Evolutionary conservation across 495 filamentous ascomycete species (phyloP), one percentile per base, ranked within the genome.

Genomic region (Penicillium ochrochloron): DNA sequence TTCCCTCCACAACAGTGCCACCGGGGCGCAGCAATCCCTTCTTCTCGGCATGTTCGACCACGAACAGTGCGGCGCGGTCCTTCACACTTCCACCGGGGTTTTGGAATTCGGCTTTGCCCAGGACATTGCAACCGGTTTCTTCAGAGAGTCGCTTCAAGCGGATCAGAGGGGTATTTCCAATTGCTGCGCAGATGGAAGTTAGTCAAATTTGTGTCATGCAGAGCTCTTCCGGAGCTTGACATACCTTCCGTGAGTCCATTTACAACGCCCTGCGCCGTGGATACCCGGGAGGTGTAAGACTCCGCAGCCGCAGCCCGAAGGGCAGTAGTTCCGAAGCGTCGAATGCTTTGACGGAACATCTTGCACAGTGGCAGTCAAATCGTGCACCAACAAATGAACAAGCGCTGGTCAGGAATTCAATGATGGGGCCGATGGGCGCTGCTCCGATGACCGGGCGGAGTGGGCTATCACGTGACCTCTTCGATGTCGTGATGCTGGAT

Each of bases 91-190:
- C 95, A 66, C 95, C 95, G 12, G 95, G 95, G 82, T 99, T 98
- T 83, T 96, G 95, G 80, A 99, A 99, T 71, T 99, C 95, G 62
- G 95, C 95, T 76, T 99, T 99, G 65, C 96, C 95, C 37, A 97
- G 88, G 54, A 99, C 82, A 66, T 96, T 90, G 83, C 96, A 98
- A 53, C 94, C 94, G 19, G 95, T 98, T 69, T 97, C 85, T 63
- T 92, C 88, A 21, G 95, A 97, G 61, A 99, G 86, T 17, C 79
- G 84, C 76, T 97, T 94, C 44, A 99, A 84, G 4, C 90, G 88
- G 77, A 99, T 97, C 34, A 99, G 83, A 0, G 95, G 96, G 0
- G 95, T 99, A 78, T 97, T 98, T 65, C 96, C 95, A 81, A 99
- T 97, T 59, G 93, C 93, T 96, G 69, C 52, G 39, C 52, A 41